Base-by-base conservation (phyloP, 2,329 filamentous ascomycete genomes). In the Penicillium rolfsii region DNA sequence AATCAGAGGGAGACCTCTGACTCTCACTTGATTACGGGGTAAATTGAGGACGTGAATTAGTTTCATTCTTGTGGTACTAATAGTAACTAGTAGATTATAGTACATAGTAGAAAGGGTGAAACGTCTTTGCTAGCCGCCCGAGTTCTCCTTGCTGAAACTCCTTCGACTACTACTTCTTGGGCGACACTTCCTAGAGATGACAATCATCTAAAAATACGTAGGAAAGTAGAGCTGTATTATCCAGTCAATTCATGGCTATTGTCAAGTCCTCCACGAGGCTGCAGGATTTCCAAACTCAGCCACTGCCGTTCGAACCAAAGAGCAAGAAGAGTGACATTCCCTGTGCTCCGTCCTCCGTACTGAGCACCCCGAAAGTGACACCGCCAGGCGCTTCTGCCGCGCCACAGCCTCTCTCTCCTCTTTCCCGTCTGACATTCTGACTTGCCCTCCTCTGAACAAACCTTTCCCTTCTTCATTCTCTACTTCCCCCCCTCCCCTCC, bases 381-480 rank as follows among this genome's bases (percentile, higher is more conserved):
- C 66, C 63, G 63, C 66, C 59, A 53, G 62, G 62, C 63, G 41
- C 57, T 67, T 66, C 64, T 63, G 59, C 55, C 55, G 60, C 62
- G 68, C 64, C 62, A 62, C 65, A 16, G 9, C 11, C 16, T 16
- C 35, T 16, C 35, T 33, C 33, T 58, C 45, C 55, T 58, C 60
- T 66, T 62, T 58, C 59, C 65, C 69, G 61, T 71, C 65, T 68
- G 58, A 68, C 68, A 59, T 62, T 68, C 65, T 52, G 49, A n/a
- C 36, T 19, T 52, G 63, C 62, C 59, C 55, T 58, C 63, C 43
- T 58, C 53, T 52, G 57, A 50, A 53, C 61, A 30, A 19, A 22
- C 28, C 35, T 22, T 28, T n/a, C 62, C 65, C 64, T 66, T 52
- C 52, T 53, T 62, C 62, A 57, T 63, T 60, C 55, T 46, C 57